Conservation (phyloP, 176 grass and related monocot species). For the Musa schizocarpa region DNA sequence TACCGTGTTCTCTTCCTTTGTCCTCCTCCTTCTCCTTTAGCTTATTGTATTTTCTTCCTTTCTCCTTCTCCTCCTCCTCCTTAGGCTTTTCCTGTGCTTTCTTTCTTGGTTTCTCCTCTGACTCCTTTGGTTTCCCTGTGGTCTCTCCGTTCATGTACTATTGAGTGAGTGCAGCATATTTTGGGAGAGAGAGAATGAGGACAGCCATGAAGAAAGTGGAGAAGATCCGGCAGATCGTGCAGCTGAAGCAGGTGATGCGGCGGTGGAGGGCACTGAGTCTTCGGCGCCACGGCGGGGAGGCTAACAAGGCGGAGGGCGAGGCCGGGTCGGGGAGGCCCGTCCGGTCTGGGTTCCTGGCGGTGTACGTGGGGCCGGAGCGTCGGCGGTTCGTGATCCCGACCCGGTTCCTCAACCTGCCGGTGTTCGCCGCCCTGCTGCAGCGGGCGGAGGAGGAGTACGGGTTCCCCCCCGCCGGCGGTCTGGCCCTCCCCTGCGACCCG, state of each 20-base stretch:
- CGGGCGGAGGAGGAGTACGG: conserved; percentile 17
- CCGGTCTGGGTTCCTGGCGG: conserved; percentile 2
- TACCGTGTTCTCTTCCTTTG: too few relatives aligned
- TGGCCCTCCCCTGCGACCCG: conserved; percentile 17
- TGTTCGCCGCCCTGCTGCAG: conserved; percentile 6
- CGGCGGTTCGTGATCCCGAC: conserved; percentile 19
- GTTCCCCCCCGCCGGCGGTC: conserved; percentile 14
- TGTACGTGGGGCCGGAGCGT: conserved; percentile 16
- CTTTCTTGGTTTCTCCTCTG: too few relatives aligned
- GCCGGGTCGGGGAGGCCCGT: neutral
- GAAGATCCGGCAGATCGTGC: conserved; percentile 20
- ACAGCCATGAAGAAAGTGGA: conserved; percentile 16
- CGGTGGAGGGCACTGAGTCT: conserved; percentile 19
- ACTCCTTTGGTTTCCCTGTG: too few relatives aligned
- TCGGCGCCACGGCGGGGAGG: neutral
- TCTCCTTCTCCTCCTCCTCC: too few relatives aligned
- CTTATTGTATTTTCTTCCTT: too few relatives aligned
- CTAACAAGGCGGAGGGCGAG: neutral
- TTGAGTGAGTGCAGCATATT: neutral
- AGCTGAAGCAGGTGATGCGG: conserved; percentile 20
- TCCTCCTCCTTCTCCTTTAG: too few relatives aligned
- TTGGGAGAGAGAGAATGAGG: neutral
- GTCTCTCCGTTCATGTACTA: neutral
- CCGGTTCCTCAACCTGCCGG: conserved; percentile 15
- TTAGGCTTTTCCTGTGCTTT: too few relatives aligned